Conservation (phyloP, 2,329 filamentous ascomycete genomes). For the Pyrenophora graminea region DNA sequence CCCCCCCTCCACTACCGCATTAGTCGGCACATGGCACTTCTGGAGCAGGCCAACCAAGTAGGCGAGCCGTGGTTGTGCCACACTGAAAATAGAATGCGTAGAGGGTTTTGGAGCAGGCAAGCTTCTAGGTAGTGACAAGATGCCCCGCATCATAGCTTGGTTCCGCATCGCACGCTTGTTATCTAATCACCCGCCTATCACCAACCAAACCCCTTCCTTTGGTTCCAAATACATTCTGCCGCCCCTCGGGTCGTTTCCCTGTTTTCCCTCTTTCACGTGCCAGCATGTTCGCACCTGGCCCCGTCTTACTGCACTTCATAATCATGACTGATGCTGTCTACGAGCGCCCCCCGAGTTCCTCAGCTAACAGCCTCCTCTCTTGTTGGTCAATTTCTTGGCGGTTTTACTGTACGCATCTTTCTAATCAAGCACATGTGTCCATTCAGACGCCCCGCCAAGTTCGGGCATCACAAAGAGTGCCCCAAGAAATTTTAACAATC, state of each 20-base stretch:
- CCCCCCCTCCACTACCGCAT: neutral
- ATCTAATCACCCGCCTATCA: neutral
- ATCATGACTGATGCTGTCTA: too few relatives aligned
- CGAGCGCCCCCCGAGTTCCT: too few relatives aligned
- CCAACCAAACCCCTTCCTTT: neutral
- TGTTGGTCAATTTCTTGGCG: too few relatives aligned
- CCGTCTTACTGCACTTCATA: too few relatives aligned
- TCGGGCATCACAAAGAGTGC: too few relatives aligned
- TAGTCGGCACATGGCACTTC: conserved; percentile 5
- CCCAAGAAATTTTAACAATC: too few relatives aligned
- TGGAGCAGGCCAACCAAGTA: neutral
- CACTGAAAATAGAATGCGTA: neutral
- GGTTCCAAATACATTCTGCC: neutral
- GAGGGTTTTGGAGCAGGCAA: conserved; percentile 2
- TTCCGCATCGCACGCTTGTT: neutral
- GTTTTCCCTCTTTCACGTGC: neutral
- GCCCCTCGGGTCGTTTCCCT: neutral
- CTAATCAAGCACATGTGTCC: too few relatives aligned
- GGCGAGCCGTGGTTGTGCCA: neutral
- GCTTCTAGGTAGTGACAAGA: neutral
- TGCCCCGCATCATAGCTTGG: neutral
- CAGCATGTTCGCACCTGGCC: too few relatives aligned
- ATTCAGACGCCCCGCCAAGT: too few relatives aligned
- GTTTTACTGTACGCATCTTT: too few relatives aligned
- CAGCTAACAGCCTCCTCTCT: too few relatives aligned